phyloP scores from a whole-genome alignment of 2,329 filamentous ascomycete species.

The Elsinoe necatrix region DNA sequence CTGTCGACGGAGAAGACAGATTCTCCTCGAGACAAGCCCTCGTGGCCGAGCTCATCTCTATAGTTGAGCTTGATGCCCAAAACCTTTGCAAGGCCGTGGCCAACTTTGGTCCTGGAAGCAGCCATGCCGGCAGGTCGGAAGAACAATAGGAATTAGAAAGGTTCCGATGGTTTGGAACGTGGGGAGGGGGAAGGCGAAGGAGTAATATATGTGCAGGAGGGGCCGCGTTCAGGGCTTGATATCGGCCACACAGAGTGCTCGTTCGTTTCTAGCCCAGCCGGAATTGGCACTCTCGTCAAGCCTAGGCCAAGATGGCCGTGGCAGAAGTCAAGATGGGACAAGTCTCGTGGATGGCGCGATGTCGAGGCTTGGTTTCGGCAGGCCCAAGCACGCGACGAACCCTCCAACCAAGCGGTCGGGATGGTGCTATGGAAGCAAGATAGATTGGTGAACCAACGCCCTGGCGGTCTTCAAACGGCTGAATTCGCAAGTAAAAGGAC shows the following conservation, averaged over 20 bases:
- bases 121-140: constrained; percentile 25
- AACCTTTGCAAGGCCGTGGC: constrained; percentile 66
- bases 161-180: neutral
- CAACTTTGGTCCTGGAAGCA: constrained; percentile 47
- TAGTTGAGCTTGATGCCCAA: constrained; percentile 75
- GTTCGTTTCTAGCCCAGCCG: neutral
- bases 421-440: constrained; percentile 6
- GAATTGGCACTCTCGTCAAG: constrained; percentile 1
- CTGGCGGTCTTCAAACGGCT: neutral
- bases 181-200: neutral
- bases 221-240: neutral
- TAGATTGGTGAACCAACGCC: constrained; percentile 8
- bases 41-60: constrained; percentile 49
- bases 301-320: constrained; percentile 3
- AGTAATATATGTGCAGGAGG: constrained; percentile 10
- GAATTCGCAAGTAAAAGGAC: neutral
- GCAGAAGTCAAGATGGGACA: constrained; percentile 12
- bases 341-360: constrained; percentile 4
- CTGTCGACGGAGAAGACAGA: constrained; percentile 67
- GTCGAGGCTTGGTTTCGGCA: constrained; percentile 2
- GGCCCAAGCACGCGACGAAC: neutral
- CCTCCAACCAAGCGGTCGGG: constrained; percentile 1
- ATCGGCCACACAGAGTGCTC: neutral
- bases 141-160: neutral
- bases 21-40: constrained; percentile 66